Conservation (phyloP, 176 grass and related monocot species). For the Neostapfia colusana region DNA sequence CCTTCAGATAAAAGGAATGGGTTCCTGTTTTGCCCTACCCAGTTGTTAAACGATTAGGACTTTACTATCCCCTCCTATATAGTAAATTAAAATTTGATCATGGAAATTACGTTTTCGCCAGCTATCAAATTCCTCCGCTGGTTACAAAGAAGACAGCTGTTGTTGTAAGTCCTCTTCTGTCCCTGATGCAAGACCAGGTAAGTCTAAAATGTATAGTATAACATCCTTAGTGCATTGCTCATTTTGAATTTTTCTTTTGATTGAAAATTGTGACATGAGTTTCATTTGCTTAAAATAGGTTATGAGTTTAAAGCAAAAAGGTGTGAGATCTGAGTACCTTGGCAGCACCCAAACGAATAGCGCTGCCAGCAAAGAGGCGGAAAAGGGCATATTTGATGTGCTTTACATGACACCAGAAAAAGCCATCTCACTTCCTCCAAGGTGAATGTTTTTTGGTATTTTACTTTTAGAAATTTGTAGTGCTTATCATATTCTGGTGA, state of each 20-base stretch:
- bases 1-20: neutral
- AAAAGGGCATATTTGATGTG: conserved; percentile 72
- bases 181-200: conserved; percentile 94
- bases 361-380: conserved; percentile 48
- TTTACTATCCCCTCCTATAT: neutral
- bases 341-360: conserved; percentile 77
- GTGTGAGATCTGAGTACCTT: conserved; percentile 82
- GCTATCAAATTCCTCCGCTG: conserved; percentile 87
- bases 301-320: conserved; percentile 78
- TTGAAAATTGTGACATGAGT: neutral
- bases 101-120: conserved; percentile 19
- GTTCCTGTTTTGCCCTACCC: neutral
- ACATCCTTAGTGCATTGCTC: neutral
- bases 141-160: conserved; percentile 74
- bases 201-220: conserved; percentile 6
- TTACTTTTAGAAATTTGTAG: neutral
- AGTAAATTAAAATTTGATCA: conserved; percentile 2
- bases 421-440: conserved; percentile 69
- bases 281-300: conserved; percentile 63
- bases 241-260: neutral
- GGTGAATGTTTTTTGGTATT: conserved; percentile 46
- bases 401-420: conserved; percentile 94
- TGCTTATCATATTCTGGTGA: neutral
- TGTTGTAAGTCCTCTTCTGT: conserved; percentile 82
- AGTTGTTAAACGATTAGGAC: neutral